Evolutionary conservation across 768 basidiomycete genomes (phyloP), one percentile per base, ranked within the genome.

Genomic region (Panaeolus papilionaceus): DNA sequence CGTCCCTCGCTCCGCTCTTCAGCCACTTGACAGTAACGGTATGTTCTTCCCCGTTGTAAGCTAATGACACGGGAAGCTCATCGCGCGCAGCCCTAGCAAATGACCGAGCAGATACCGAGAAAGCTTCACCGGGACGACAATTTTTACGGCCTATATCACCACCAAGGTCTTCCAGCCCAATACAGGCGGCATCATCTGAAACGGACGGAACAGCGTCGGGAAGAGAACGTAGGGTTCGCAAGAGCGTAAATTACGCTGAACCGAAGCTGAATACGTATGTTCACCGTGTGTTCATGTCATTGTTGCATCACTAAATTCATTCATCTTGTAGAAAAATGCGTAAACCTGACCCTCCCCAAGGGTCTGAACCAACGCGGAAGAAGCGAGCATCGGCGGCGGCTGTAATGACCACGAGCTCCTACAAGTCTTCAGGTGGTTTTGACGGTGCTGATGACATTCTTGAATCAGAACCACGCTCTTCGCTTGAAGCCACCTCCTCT

Each of bases 261-360:
- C 94, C 94, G 11, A 95, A 94, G 75, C 84, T 95, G 26, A 94
- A 95, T 76, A 95, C 92, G 92, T 93, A 75, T 63, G 89, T 87
- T 37, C 40, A 45, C n/a, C 45, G 38, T 54, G 44, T 11, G 47
- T 64, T 51, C 39, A 49, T 8, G 7, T 23, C 20, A 49, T 23
- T 18, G 20, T 12, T 9, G 20, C 20, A 20, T 23, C 20, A 7
- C 8, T 49, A 44, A 44, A 67, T 62, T 51, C 63, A 28, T 47
- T 49, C 58, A 63, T 47, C 70, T 68, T 26, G 51, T 73, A 94
- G 92, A 58, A 95, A 95, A 87, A 94, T 95, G 93, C 90, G 93
- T 54, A 94, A 94, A 78, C 93, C 93, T 10, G 92, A 92, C 70
- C 81, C 86, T 18, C 76, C 77, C 14, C 79, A 84, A 37, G 79